Evolutionary conservation across 371 early-diverging fungal species (phyloP), one percentile per base, ranked within the genome.

Genomic region (Mortierella sp.): DNA sequence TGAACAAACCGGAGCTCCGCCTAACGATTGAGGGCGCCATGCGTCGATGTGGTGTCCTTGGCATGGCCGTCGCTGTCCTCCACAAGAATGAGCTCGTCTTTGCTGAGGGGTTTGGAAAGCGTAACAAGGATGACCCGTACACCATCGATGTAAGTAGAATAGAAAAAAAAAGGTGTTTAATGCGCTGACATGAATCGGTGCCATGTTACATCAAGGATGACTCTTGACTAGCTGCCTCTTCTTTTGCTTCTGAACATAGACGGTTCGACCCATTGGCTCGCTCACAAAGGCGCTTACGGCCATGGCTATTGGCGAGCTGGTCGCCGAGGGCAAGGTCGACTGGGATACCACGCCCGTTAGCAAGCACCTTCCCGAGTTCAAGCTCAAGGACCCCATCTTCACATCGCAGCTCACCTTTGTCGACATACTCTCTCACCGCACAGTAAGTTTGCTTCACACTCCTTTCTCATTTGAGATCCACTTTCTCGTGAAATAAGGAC

Each of bases 271-370:
- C 0, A 69, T 78, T 24, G 74, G 73, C 8, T 78, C 79, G 1
- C 5, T 69, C 40, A 78, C 79, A 54, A 78, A 78, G 43, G 28
- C 79, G 2, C 74, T 78, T 19, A 78, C 79, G n/a, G 79, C 79
- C 2, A 70, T 74, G 26, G 48, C 51, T 0, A 37, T 78, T 13
- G 74, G 70, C 21, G 74, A 78, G 34, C 5, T 78, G 24, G 74
- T 78, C 46, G 73, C 79, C 0, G 79, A 78, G 26, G 79, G 74
- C 19, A 78, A 78, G 50, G 13, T 70, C 9, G 79, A 78, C 9
- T 78, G 79, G 79, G 73, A 73, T 24, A 50, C 13, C 16, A 78
- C 79, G 2, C 70, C 74, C 1, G 61, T 78, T 21, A 73, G 40
- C 74, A 79, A 74, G 40, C 74, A 79, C 40, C 50, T 79, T 10